These are phyloP conservation scores for Plectosphaerella plurivora DNA, from an alignment of 2,329 filamentous ascomycete species.

Conservation along the genomic window DNA sequence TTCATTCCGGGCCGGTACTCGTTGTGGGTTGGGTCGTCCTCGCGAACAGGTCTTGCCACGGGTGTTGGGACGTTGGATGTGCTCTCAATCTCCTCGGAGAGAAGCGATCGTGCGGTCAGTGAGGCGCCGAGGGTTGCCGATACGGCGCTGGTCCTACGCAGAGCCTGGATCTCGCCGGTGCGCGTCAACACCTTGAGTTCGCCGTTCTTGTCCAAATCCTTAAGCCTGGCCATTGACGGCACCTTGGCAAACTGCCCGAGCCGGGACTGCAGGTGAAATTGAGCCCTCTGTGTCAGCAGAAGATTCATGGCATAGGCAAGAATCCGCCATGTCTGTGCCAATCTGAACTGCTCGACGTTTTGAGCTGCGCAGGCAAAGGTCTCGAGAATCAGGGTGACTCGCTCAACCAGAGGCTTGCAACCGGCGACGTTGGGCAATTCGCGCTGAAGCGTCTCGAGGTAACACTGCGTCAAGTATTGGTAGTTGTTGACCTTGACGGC, in stretches of 20 bases:
- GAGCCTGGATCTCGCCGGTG: constrained; percentile 30
- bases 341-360: constrained; percentile 48
- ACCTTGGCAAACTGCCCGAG: constrained; percentile 32
- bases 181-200: constrained; percentile 19
- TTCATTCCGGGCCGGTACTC: constrained; percentile 28
- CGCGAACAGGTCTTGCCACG: constrained; percentile 46
- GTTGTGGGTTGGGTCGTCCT: constrained; percentile 21
- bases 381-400: constrained; percentile 49
- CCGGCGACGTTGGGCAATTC: constrained; percentile 38
- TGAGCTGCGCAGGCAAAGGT: constrained; percentile 56
- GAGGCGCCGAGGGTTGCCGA: constrained; percentile 25
- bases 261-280: constrained; percentile 51
- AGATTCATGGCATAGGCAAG: constrained; percentile 52
- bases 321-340: constrained; percentile 62
- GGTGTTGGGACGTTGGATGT: constrained; percentile 61
- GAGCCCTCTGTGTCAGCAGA: constrained; percentile 48
- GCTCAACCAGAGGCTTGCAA: constrained; percentile 34
- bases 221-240: constrained; percentile 12
- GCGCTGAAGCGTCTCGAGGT: constrained; percentile 48
- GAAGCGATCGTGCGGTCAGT: constrained; percentile 36
- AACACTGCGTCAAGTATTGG: constrained; percentile 50
- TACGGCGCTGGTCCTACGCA: constrained; percentile 24
- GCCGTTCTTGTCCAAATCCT: constrained; percentile 22
- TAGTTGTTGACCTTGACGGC: constrained; percentile 47
- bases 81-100: constrained; percentile 55